These are phyloP conservation scores for Posidonia oceanica DNA, from an alignment of 116 monocot genomes.

Conservation along the genomic window DNA sequence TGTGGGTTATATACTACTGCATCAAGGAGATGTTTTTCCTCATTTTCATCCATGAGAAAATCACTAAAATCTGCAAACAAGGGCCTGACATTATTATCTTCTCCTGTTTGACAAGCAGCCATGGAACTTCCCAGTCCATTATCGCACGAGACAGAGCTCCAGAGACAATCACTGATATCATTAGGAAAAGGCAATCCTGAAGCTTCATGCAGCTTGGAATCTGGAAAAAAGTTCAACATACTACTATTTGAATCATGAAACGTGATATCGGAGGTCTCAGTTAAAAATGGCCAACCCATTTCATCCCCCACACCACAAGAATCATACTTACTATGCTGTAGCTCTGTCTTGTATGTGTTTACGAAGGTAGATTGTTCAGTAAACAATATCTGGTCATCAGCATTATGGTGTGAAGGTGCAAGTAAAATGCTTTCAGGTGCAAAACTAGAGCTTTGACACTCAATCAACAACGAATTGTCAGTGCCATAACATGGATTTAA, in stretches of 20 bases:
- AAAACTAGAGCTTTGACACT: constrained; percentile 7
- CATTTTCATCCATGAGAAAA: constrained; percentile 11
- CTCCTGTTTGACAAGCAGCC: constrained; percentile 3
- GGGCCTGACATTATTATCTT: neutral
- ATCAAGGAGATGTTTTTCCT: constrained; percentile 22
- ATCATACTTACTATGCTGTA: constrained; percentile 7
- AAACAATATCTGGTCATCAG: neutral
- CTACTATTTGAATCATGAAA: constrained; percentile 3
- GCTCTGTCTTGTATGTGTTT: constrained; percentile 5
- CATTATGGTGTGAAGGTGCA: constrained; percentile 5
- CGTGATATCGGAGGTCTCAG: neutral
- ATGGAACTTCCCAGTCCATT: constrained; percentile 7
- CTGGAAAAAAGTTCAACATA: constrained; percentile 16
- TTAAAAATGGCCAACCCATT: neutral
- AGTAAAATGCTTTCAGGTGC: neutral
- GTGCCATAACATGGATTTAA: neutral
- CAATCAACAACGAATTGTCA: constrained; percentile 1
- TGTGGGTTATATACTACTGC: constrained; percentile 17
- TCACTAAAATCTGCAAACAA: constrained; percentile 8
- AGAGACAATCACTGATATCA: constrained; percentile 7
- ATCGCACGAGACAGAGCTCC: constrained; percentile 4
- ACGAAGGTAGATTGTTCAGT: neutral
- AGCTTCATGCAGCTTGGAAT: constrained; percentile 24
- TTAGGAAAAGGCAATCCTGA: constrained; percentile 13
- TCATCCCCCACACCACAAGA: constrained; percentile 4